These are phyloP conservation scores for Claviceps fusiformis DNA, from an alignment of 2,329 filamentous ascomycete species.

Conservation along the genomic window DNA sequence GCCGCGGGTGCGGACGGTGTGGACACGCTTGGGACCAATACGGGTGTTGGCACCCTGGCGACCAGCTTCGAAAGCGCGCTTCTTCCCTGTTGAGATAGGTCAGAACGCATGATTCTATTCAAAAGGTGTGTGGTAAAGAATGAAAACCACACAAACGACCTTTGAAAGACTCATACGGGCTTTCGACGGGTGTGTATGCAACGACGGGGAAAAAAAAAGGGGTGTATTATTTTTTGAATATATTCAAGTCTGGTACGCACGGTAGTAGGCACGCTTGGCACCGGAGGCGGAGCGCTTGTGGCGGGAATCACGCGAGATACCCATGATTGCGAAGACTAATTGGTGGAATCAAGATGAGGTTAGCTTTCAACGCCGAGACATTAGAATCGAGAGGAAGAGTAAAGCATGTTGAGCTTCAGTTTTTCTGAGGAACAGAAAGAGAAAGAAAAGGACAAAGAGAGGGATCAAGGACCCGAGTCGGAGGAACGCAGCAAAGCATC, in stretches of 20 bases:
- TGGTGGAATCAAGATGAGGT: slow-evolving; percentile 13
- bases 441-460: not conserved
- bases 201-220: slow-evolving; percentile 8
- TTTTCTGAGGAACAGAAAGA: not conserved
- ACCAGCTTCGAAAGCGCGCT: slow-evolving; percentile 98
- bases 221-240: not conserved
- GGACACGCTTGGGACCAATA: slow-evolving; percentile 94
- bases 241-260: slow-evolving; percentile 38
- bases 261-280: slow-evolving; percentile 92
- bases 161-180: slow-evolving; percentile 41
- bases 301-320: slow-evolving; percentile 99
- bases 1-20: slow-evolving; percentile 92
- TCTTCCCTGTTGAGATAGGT: slow-evolving; percentile 71
- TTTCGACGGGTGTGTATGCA: slow-evolving; percentile 34
- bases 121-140: not conserved
- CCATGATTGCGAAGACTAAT: slow-evolving; percentile 70
- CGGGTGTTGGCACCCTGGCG: slow-evolving; percentile 99
- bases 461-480: not conserved
- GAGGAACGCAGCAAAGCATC: not conserved
- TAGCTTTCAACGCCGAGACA: slow-evolving; percentile 3
- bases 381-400: not conserved
- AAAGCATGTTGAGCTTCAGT: not conserved
- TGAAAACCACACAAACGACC: not conserved
- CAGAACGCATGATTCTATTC: slow-evolving; percentile 51
- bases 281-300: slow-evolving; percentile 99